Evolutionary conservation across 2,329 filamentous ascomycete genomes (phyloP), one percentile per base, ranked within the genome.

Genomic region (Ustulina deusta): DNA sequence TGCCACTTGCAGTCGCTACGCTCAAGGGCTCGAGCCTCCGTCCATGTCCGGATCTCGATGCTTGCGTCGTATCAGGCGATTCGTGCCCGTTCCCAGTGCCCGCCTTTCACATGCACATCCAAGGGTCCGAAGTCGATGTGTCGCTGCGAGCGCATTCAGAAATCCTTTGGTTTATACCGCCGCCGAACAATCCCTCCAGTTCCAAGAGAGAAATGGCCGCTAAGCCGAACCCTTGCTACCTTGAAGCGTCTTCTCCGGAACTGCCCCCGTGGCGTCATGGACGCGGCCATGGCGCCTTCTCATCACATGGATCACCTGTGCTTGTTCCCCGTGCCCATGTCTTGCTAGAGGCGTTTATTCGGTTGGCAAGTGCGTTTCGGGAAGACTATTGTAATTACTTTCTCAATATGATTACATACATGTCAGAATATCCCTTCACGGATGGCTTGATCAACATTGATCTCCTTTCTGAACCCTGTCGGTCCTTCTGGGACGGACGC

Each of bases 61-160:
- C 46, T 49, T 49, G 46, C 22, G 13, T 15, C 3, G 46, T 49
- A 15, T 49, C 46, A 13, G 46, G 46, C 1, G 46, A 49, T 49
- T 27, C 20, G 22, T 27, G 46, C 22, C 46, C 46, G 2, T 49
- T 49, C 46, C 46, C 46, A 27, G 20, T 27, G 2, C 46, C 46
- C 46, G 46, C 20, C 22, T 49, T 49, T 49, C 46, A 49, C 20
- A 49, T 49, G 46, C 46, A 49, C 46, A 27, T 49, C 22, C 46
- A 9, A 7, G 46, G 20, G 1, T 49, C 46, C 22, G 46, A 49
- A 49, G 22, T 49, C 22, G 46, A 49, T 27, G 46, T 49, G 46
- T 49, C 46, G 22, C 46, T 49, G 9, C 46, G 46, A 27, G 7
- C 11, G 22, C 46, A 49, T 49, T 49, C 46, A 20, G 46, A 49